Evolutionary conservation across 2,329 filamentous ascomycete genomes (phyloP).

Genomic region (Venturia aucupariae): DNA sequence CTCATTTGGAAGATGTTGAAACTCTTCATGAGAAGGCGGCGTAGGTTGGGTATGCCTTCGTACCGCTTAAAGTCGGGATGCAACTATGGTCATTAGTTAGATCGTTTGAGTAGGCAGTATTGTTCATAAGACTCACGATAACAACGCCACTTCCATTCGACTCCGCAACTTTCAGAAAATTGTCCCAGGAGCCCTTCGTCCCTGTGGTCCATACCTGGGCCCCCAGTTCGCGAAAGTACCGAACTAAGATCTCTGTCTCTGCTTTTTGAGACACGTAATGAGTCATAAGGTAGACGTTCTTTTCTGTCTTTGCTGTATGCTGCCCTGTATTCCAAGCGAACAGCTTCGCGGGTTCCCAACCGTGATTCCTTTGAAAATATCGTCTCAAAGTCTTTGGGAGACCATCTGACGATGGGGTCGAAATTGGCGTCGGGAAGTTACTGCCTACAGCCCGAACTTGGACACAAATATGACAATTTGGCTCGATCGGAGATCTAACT

Average conservation of each 20-base stretch:
- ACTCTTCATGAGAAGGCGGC: not conserved
- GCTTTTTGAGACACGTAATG: not conserved
- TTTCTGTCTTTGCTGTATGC: not conserved
- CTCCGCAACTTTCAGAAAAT: not conserved
- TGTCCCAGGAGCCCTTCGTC: not conserved
- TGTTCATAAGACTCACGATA: not conserved
- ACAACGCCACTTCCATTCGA: not conserved
- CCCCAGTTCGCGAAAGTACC: constrained; percentile 2
- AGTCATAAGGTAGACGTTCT: constrained; percentile 7
- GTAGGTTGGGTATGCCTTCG: not conserved
- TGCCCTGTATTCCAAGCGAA: not conserved
- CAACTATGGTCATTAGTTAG: not conserved
- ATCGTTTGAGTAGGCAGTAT: not conserved
- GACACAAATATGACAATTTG: not conserved
- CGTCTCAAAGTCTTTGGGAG: not conserved
- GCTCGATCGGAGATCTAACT: not conserved
- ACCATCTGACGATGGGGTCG: not conserved
- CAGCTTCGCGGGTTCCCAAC: not conserved
- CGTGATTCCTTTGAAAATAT: not conserved
- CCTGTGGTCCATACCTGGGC: not conserved
- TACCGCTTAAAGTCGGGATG: not conserved
- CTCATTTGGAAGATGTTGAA: not conserved
- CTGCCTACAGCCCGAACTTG: not conserved
- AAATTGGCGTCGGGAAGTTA: not conserved
- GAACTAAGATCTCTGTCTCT: not conserved